Evolutionary conservation across 2,329 filamentous ascomycete genomes (phyloP), one percentile per base, ranked within the genome.

Genomic region (Botrytis byssoidea): DNA sequence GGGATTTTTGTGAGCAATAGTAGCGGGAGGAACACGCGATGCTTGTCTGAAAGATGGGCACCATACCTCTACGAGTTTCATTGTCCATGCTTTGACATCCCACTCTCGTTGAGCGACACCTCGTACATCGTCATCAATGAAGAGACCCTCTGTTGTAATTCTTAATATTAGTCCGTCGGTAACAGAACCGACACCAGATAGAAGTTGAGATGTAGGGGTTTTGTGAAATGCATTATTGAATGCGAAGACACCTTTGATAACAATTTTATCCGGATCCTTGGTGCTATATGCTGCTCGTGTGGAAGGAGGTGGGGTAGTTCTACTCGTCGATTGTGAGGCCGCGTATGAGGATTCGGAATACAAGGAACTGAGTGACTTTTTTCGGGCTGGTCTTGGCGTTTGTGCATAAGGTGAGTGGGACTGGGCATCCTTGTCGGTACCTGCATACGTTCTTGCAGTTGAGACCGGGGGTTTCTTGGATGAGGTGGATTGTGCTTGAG

Each of bases 21-120:
- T 72, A 71, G 70, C 48, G 57, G 69, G 81, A 74, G 83, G 83
- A 78, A 80, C 78, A 77, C 68, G 68, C 37, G 72, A 63, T 74
- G 85, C 82, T 74, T 84, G 85, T 73, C 81, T 88, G 84, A 82
- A 89, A 82, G 91, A 88, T 80, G 90, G 89, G 81, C 91, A 94
- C 89, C 92, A 93, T 85, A 96, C 91, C 88, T 98, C 96, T 83
- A 97, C 90, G 77, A 92, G 85, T 84, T 97, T 98, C 83, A 99
- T 88, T 61, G 94, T 97, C 96, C 96, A 98, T 40, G 95, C 95
- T 83, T 98, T 98, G 81, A 98, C 90, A 82, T 99, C 96, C 96
- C 96, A 99, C 84, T 99, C 96, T 74, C 96, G 90, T 83, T 98
- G 94, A n/a, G 93, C 91, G 25, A 98, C 93, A 75, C 91, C 90